Conservation (phyloP, 169 alveolate species). For the Plasmodium inui region DNA sequence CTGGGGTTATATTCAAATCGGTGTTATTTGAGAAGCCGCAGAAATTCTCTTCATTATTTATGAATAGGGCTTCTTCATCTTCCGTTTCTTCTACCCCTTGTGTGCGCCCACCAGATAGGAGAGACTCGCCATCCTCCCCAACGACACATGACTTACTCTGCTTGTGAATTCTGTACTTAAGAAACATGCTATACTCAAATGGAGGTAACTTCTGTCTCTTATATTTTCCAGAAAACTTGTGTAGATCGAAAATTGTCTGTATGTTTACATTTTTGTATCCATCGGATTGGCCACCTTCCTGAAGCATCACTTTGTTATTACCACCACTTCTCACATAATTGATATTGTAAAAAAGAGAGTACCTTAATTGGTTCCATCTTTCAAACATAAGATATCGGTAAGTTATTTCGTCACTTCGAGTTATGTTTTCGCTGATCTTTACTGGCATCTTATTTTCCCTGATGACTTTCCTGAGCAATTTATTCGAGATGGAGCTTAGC, state of each 20-base stretch:
- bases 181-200: conserved; percentile 52
- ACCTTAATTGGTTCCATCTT: conserved; percentile 60
- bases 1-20: conserved; percentile 65
- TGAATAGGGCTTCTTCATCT: neutral
- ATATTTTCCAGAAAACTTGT: conserved; percentile 37
- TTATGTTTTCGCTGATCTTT: conserved; percentile 30
- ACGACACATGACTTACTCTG: neutral
- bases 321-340: neutral
- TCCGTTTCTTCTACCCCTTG: neutral
- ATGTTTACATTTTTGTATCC: conserved; percentile 1
- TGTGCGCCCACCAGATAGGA: neutral
- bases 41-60: conserved; percentile 54
- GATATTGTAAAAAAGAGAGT: conserved; percentile 34
- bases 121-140: neutral
- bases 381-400: conserved; percentile 68
- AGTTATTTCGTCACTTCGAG: conserved; percentile 30
- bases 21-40: conserved; percentile 62
- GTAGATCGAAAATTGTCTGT: conserved; percentile 50
- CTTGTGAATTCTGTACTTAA: conserved; percentile 23
- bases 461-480: conserved; percentile 26
- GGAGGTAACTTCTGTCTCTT: conserved; percentile 51
- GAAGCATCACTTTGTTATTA: neutral
- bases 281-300: neutral
- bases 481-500: conserved; percentile 45
- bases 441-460: conserved; percentile 45